Percentiles rank a stretch among this genome's conserved stretches.
Evolutionary conservation across 1,139 yeast species (phyloP).

Genomic region (Eremothecium gossypii): DNA sequence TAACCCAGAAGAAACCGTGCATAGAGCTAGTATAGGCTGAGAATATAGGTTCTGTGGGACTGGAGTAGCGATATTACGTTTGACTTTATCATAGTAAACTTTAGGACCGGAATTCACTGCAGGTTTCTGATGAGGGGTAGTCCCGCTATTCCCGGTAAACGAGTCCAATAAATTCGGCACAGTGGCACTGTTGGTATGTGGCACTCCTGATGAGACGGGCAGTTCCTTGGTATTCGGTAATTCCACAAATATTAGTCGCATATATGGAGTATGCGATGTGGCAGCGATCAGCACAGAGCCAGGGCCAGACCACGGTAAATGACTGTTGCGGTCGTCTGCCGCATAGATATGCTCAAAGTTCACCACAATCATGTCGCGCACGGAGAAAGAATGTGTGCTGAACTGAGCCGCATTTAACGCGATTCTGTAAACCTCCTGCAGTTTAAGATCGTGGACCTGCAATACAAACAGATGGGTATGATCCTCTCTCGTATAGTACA

Average conservation of each 20-base stretch:
- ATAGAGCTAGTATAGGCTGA: constrained; percentile 41
- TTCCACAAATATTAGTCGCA: constrained; percentile 50
- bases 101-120: constrained; percentile 5
- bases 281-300: constrained; percentile 42
- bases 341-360: constrained; percentile 4
- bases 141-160: constrained; percentile 5
- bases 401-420: constrained; percentile 72
- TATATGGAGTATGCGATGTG: constrained; percentile 69
- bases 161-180: neutral
- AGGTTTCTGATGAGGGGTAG: constrained; percentile 16
- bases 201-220: neutral
- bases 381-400: constrained; percentile 57
- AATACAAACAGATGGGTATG: constrained; percentile 45
- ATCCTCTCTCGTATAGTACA: constrained; percentile 52
- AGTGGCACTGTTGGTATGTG: constrained; percentile 11
- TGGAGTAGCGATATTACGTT: constrained; percentile 49
- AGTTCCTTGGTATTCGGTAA: constrained; percentile 31
- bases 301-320: constrained; percentile 12
- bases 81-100: constrained; percentile 35
- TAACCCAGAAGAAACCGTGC: constrained; percentile 37
- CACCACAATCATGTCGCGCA: constrained; percentile 38
- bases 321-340: constrained; percentile 10
- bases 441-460: constrained; percentile 15
- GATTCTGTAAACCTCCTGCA: constrained; percentile 37
- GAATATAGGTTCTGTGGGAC: constrained; percentile 70